phyloP scores from a whole-genome alignment of 768 basidiomycete species.

The Podaxis rugospora region DNA sequence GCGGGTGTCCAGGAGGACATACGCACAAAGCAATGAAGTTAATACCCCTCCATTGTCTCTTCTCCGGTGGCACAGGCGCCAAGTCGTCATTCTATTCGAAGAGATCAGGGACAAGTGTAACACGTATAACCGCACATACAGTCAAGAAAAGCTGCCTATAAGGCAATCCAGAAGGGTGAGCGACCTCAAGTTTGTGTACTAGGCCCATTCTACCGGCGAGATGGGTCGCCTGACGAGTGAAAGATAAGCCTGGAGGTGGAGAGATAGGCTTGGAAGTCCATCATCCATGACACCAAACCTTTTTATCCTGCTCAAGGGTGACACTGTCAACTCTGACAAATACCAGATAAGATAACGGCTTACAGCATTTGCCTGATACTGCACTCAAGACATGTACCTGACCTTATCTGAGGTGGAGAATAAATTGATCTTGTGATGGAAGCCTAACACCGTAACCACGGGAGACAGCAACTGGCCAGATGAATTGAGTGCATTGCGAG shows the following conservation, averaged over 20 bases:
- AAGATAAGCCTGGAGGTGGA: not conserved
- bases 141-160: slow-evolving; percentile 55
- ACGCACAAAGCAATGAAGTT: slow-evolving; percentile 63
- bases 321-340: not conserved
- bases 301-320: not conserved
- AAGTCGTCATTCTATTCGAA: slow-evolving; percentile 62
- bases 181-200: slow-evolving; percentile 44
- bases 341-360: not conserved
- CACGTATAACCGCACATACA: slow-evolving; percentile 26
- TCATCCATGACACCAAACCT: not conserved
- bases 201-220: slow-evolving; percentile 22
- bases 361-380: not conserved
- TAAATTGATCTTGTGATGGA: not conserved
- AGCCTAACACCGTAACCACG: not conserved
- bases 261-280: not conserved
- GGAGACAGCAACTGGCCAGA: not conserved
- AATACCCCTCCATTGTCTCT: slow-evolving; percentile 61
- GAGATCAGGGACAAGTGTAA: slow-evolving; percentile 10
- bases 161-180: slow-evolving; percentile 48
- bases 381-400: not conserved
- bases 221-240: not conserved
- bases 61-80: slow-evolving; percentile 57
- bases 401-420: not conserved
- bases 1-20: slow-evolving; percentile 17
- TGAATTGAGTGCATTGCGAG: not conserved